Evolutionary conservation across 129 eudicot genomes (phyloP).

Genomic region (Artemisia argyi): DNA sequence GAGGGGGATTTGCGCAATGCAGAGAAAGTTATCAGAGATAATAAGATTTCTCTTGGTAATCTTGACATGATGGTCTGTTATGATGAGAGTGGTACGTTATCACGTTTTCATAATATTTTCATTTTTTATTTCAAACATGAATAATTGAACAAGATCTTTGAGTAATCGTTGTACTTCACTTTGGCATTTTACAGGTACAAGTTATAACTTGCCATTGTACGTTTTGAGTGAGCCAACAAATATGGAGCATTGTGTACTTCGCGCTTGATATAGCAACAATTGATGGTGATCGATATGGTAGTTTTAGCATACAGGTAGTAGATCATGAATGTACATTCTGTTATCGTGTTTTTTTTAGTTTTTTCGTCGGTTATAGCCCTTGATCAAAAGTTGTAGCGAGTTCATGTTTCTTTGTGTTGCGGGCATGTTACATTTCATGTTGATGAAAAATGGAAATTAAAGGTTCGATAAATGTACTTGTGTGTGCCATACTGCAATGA

Average conservation of each 20-base stretch:
- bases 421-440: too few relatives aligned
- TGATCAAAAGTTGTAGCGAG: neutral
- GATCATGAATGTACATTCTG: neutral
- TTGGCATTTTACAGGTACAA: neutral
- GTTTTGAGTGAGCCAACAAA: neutral
- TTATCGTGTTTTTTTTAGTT: neutral
- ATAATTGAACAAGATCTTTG: neutral
- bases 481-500: too few relatives aligned
- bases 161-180: neutral
- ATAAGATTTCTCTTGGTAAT: neutral
- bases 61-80: neutral
- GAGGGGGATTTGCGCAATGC: slow-evolving; percentile 2
- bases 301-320: neutral
- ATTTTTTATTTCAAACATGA: too few relatives aligned
- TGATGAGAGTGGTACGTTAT: neutral
- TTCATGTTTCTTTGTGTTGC: too few relatives aligned
- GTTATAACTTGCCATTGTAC: neutral
- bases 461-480: too few relatives aligned
- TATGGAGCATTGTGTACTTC: neutral
- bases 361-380: neutral
- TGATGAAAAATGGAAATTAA: too few relatives aligned
- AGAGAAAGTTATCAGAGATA: neutral
- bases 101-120: neutral
- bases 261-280: neutral
- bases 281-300: neutral